Evolutionary conservation across 2,329 filamentous ascomycete species (phyloP).

Genomic region (Tolypocladium guangdongense): DNA sequence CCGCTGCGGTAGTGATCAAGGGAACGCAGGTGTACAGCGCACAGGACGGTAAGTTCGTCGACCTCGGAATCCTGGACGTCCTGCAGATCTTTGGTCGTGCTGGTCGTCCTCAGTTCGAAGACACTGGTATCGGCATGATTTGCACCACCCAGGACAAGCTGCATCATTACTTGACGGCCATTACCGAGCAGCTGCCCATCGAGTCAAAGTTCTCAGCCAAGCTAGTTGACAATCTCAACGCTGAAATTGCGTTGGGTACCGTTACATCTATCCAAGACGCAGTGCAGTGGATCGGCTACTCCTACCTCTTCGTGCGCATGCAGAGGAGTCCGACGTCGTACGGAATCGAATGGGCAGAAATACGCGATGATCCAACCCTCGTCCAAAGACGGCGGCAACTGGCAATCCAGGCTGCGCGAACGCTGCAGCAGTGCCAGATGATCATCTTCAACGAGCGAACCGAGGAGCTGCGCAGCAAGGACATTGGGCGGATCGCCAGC

Average conservation of each 20-base stretch:
- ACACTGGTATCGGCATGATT: conserved; percentile 96
- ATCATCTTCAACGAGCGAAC: conserved; percentile 96
- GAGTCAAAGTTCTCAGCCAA: conserved; percentile 94
- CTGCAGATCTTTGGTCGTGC: conserved; percentile 98
- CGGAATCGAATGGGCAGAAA: conserved; percentile 90
- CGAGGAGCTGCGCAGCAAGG: conserved; percentile 86
- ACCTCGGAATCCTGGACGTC: conserved; percentile 91
- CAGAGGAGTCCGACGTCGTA: conserved; percentile 82
- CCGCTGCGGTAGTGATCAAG: conserved; percentile 94
- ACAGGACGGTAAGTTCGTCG: conserved; percentile 92
- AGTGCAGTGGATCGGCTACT: conserved; percentile 96
- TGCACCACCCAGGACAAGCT: conserved; percentile 93
- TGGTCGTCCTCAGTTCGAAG: conserved; percentile 93
- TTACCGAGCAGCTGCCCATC: conserved; percentile 93
- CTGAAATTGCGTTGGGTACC: conserved; percentile 85
- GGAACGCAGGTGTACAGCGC: conserved; percentile 95
- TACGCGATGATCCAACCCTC: conserved; percentile 75
- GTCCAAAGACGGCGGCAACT: conserved; percentile 78
- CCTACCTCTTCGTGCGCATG: conserved; percentile 96
- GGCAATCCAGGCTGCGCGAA: conserved; percentile 77
- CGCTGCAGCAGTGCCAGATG: conserved; percentile 91
- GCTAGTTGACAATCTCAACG: conserved; percentile 92
- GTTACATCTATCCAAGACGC: conserved; percentile 91
- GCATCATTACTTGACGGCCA: conserved; percentile 78
- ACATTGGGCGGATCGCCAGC: conserved; percentile 91